Percentiles rank a stretch among this genome's conserved stretches.
Conservation (phyloP, 805 yeast genomes). For the Isabelozyma heimii region DNA sequence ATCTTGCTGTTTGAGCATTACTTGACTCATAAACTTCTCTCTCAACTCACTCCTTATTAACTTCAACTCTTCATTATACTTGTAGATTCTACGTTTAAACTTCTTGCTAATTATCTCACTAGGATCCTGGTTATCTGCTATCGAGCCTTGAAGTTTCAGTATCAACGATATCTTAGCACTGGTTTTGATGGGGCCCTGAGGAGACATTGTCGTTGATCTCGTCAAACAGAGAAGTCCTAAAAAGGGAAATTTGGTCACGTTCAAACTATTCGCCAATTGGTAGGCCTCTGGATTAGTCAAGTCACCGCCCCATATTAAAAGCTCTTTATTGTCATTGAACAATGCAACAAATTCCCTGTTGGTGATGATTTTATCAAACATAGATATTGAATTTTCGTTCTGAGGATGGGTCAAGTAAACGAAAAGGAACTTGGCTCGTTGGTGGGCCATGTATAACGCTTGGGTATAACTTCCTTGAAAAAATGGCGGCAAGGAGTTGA, state of each 20-base stretch:
- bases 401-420: slow-evolving; percentile 72
- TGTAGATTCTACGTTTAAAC: slow-evolving; percentile 45
- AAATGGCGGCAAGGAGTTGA: slow-evolving; percentile 40
- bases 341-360: slow-evolving; percentile 46
- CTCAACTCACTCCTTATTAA: slow-evolving; percentile 62
- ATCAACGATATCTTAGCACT: slow-evolving; percentile 60
- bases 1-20: slow-evolving; percentile 70
- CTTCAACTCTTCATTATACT: slow-evolving; percentile 60
- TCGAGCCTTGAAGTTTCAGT: slow-evolving; percentile 61
- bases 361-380: slow-evolving; percentile 54
- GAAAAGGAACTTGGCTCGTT: slow-evolving; percentile 67
- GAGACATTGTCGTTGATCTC: slow-evolving; percentile 50
- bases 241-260: slow-evolving; percentile 76
- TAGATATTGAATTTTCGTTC: slow-evolving; percentile 57
- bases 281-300: slow-evolving; percentile 77
- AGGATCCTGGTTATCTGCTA: slow-evolving; percentile 34
- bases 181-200: slow-evolving; percentile 52
- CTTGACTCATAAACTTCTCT: slow-evolving; percentile 55
- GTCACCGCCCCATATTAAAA: slow-evolving; percentile 86
- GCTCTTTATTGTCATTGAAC: slow-evolving; percentile 41
- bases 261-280: slow-evolving; percentile 74
- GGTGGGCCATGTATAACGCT: slow-evolving; percentile 68
- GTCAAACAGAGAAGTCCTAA: slow-evolving; percentile 74
- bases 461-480: slow-evolving; percentile 77
- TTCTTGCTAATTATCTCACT: slow-evolving; percentile 32